Base-by-base conservation (phyloP, 192 early-diverging fungal species). In the Umbelopsis ramanniana region DNA sequence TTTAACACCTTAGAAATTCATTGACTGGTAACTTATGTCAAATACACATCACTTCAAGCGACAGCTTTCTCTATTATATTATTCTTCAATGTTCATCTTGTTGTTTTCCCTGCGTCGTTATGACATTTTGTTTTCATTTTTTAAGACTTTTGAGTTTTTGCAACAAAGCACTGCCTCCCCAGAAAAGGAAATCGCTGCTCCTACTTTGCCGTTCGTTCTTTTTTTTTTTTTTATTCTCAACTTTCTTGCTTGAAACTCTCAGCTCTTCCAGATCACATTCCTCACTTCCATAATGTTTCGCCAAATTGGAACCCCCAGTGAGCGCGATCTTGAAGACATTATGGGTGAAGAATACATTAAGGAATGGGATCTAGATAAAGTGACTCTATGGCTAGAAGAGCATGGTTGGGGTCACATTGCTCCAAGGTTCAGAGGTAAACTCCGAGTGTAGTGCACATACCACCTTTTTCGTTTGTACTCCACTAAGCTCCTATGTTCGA, bases 291-390 rank as follows among this genome's bases (percentile, higher is more conserved):
- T 63, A 63, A 76, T 76, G 75, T 60, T 76, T 43, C 71, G 71
- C 48, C 75, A 76, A 50, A 37, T 66, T 17, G 70, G 33, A 14
- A 67, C 70, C 29, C 75, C 75, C 21, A 76, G 70, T 66, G 57
- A 70, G 33, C 37, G 43, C 4, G 75, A 76, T 19, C 40, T 71
- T 46, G 46, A 21, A 53, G 52, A 50, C 17, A 22, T 48, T 19
- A 52, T 78, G 46, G 76, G 72, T 11, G 68, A 74, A 46, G 68
- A 70, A 7, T 70, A 53, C 52, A 66, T 53, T 26, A 26, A 68
- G 23, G 50, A 40, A 23, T 78, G 76, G 76, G 68, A 66, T 57
- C 76, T 74, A 38, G 52, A 71, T 1, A 78, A 74, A 68, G 76
- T 78, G 11, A 67, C 76, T 33, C 29, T 29, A 24, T 78, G 76